Conservation (phyloP, 1,139 yeast species). For the Suhomyces guaymorum region DNA sequence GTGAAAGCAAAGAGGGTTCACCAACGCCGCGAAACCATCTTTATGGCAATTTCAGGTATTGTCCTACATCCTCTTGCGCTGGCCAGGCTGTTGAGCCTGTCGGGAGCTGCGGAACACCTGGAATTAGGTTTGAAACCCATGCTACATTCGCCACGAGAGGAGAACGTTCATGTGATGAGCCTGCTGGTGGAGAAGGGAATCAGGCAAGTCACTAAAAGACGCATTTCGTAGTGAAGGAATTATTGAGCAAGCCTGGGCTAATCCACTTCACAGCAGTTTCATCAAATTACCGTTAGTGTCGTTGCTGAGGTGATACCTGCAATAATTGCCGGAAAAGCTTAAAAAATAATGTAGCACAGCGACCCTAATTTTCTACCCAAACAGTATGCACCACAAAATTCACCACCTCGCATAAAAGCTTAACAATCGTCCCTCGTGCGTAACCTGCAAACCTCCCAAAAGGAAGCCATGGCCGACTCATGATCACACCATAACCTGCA, state of each 20-base stretch:
- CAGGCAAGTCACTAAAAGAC: too few species aligned
- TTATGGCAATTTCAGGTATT: neutral
- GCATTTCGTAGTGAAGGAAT: too few species aligned
- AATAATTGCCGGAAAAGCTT: neutral
- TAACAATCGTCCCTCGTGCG: neutral
- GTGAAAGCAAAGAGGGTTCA: neutral
- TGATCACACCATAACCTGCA: conserved; percentile 8
- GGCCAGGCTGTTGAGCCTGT: too few species aligned
- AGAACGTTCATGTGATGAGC: too few species aligned
- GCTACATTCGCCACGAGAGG: too few species aligned
- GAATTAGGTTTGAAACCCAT: too few species aligned
- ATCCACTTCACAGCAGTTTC: too few species aligned
- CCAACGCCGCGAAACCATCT: conserved; percentile 4
- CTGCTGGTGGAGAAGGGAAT: too few species aligned
- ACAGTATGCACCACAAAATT: neutral
- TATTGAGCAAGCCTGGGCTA: too few species aligned
- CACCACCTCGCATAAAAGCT: neutral
- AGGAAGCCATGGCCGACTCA: conserved; percentile 1
- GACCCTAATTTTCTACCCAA: neutral
- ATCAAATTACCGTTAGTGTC: conserved; percentile 4
- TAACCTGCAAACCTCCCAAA: conserved; percentile 1
- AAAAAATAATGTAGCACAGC: neutral
- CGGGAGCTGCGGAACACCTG: too few species aligned
- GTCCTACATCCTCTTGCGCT: too few species aligned
- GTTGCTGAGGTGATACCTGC: neutral